A percentile compares a stretch with the other conserved stretches of the same genome.
These are phyloP conservation scores for Pestalotiopsis sp. DNA, from an alignment of 2,329 filamentous ascomycete species.

Conservation along the genomic window DNA sequence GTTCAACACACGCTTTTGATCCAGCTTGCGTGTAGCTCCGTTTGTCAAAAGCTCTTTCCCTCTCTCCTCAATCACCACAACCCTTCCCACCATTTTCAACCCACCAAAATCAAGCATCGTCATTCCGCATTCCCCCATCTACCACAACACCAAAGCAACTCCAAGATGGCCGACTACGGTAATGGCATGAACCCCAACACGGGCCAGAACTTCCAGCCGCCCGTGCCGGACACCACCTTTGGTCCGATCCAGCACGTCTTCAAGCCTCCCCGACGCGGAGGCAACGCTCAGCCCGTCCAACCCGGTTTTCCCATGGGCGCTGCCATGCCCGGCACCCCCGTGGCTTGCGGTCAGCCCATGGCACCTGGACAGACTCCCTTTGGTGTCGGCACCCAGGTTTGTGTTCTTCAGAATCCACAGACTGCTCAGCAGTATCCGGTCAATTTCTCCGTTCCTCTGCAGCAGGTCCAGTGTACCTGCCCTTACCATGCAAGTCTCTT, in stretches of 20 bases:
- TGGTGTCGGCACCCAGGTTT: neutral
- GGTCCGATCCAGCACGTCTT: conserved; percentile 59
- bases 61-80: neutral
- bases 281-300: conserved; percentile 20
- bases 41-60: neutral
- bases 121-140: conserved; percentile 17
- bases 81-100: neutral
- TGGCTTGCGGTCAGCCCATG: neutral
- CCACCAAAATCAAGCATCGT: neutral
- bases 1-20: neutral
- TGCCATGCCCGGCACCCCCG: neutral
- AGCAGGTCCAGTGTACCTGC: conserved; percentile 13
- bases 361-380: conserved; percentile 22
- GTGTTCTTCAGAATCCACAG: neutral
- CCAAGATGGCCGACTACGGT: conserved; percentile 43
- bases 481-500: conserved; percentile 41
- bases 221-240: conserved; percentile 58
- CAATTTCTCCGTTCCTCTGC: neutral
- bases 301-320: neutral
- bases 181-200: conserved; percentile 42
- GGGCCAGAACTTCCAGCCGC: conserved; percentile 59
- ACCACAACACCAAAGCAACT: conserved; percentile 16
- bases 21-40: neutral
- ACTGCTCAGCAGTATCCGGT: conserved; percentile 7
- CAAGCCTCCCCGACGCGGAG: conserved; percentile 51